Base-by-base conservation (phyloP, 768 basidiomycete genomes). In the Rossbeevera mucosa region DNA sequence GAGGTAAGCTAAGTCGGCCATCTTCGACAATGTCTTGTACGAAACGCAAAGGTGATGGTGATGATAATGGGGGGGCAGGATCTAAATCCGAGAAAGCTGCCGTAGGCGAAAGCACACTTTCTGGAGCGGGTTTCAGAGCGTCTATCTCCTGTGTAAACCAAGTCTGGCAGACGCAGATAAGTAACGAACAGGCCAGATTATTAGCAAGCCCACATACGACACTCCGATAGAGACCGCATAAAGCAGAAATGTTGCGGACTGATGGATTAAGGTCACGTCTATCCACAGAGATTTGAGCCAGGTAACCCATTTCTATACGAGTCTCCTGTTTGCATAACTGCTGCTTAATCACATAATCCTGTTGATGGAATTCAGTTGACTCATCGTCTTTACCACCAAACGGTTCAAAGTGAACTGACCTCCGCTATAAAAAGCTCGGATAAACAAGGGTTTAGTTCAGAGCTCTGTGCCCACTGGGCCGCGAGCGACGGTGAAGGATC, bases 71-170 rank as follows among this genome's bases (percentile, higher is more conserved):
- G 16, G 78, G 78, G 25, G 73, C 44, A 3, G 82, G 73, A 52
- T 85, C 84, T 9, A 80, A 58, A 26, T 68, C 75, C 42, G 72
- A 68, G 13, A 50, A 29, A 21, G 79, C 77, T 5, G 77, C 74
- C n/a, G 72, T 73, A 6, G 82, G 80, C 21, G 82, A 79, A 31
- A 75, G 54, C 3, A 70, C 57, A 7, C 70, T 70, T 48, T 83
- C 83, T 47, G 83, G 72, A 26, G 73, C 73, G 4, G 80, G 74
- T 66, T 85, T 89, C 45, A 98, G 73, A 40, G 77, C 68, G 38
- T 79, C 78, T 13, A 97, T 73, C 61, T 88, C 84, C 16, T 77
- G 69, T 26, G 84, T 80, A 66, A 97, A 92, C 95, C 94, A 97
- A 1, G 83, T 78, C 92, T 95, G 51, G 20, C 22, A 36, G 41